Conservation (phyloP, 306 rosid genomes). For the Betula pendula region DNA sequence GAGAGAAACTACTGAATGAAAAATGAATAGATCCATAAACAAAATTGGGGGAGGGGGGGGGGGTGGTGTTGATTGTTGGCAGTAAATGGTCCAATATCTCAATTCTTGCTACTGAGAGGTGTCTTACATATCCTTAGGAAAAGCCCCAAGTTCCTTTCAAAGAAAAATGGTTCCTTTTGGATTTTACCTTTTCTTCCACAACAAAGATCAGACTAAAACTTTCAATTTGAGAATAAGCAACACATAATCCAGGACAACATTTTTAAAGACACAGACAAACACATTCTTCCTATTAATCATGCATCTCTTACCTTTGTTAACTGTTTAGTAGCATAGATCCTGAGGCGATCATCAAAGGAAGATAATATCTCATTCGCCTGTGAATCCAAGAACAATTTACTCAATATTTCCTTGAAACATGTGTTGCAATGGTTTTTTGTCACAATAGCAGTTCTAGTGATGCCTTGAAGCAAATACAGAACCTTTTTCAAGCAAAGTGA, state of each 20-base stretch:
- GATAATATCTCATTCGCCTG: conserved; percentile 96
- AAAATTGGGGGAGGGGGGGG: neutral
- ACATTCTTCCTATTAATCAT: conserved; percentile 7
- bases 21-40: conserved; percentile 20
- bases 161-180: neutral
- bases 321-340: conserved; percentile 82
- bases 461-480: neutral
- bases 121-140: neutral
- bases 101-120: neutral
- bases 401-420: conserved; percentile 26
- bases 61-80: neutral
- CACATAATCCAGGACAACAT: conserved; percentile 14
- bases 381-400: conserved; percentile 35
- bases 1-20: conserved; percentile 41
- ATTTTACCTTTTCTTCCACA: neutral
- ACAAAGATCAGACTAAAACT: neutral
- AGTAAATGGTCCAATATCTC: neutral
- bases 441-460: neutral
- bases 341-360: conserved; percentile 82
- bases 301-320: conserved; percentile 69
- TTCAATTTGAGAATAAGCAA: conserved; percentile 17
- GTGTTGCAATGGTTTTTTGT: neutral
- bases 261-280: conserved; percentile 18
- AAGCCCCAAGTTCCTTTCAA: neutral
- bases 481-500: no score